phyloP scores from a whole-genome alignment of 225 moss, liverwort and hornwort species.

The Physcomitrellopsis africana region DNA sequence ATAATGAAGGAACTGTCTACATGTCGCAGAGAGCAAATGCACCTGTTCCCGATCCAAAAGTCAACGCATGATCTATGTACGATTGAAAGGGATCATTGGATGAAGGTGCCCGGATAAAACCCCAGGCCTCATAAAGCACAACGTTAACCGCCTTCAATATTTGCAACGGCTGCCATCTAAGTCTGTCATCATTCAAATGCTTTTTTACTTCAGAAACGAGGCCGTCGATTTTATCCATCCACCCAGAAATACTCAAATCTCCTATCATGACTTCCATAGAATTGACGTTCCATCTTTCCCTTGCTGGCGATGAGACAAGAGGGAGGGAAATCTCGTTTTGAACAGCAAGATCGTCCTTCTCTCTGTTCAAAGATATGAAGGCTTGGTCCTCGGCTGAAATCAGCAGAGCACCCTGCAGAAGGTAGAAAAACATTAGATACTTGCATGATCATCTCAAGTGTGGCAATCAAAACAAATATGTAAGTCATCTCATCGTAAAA shows the following conservation, averaged over 20 bases:
- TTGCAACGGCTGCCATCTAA: slow-evolving; percentile 17
- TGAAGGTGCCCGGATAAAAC: slow-evolving; percentile 19
- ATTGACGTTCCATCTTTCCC: not conserved
- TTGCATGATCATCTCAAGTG: slow-evolving; percentile 11
- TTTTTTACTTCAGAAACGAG: slow-evolving; percentile 24
- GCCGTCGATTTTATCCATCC: slow-evolving; percentile 31
- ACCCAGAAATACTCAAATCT: slow-evolving; percentile 17
- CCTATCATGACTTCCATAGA: slow-evolving; percentile 12
- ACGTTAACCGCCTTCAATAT: slow-evolving; percentile 29
- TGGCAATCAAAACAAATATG: slow-evolving; percentile 7
- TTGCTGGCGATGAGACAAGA: not conserved
- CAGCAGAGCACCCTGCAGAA: slow-evolving; percentile 41
- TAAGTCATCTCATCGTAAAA: not conserved
- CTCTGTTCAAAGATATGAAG: slow-evolving; percentile 24
- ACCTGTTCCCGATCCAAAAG: slow-evolving; percentile 30
- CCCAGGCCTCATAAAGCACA: slow-evolving; percentile 16
- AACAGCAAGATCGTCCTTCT: slow-evolving; percentile 29
- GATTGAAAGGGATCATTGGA: slow-evolving; percentile 24
- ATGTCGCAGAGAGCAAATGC: too few species aligned
- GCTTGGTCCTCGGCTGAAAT: slow-evolving; percentile 41
- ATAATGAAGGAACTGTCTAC: too few species aligned
- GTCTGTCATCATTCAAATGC: slow-evolving; percentile 12
- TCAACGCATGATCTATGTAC: slow-evolving; percentile 30
- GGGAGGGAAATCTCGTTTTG: slow-evolving; percentile 19
- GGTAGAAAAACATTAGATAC: slow-evolving; percentile 19